Base-by-base conservation (phyloP, 73 alveolate genomes). In the Paramecium biaurelia region DNA sequence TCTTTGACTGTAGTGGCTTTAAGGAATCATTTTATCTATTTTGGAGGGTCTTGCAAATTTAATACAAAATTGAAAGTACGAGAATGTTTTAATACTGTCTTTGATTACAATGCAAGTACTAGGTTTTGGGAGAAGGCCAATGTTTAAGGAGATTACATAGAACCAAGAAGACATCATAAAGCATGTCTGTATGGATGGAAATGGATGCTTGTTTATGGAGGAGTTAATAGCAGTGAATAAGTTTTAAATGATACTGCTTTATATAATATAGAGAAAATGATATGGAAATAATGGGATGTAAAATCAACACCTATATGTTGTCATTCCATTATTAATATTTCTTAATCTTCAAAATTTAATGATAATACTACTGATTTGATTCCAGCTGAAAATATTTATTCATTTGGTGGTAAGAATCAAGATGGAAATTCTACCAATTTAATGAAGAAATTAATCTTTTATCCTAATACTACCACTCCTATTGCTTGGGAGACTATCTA, bases 141-240 rank as follows among this genome's bases (percentile, higher is more conserved):
- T 45, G 23, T 63, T 0, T 79, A 79, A 47, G 90, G 90, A 18
- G 90, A 79, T 42, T 79, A 79, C 24, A 79, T 79, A 38, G 90
- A 79, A 79, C 90, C 90, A 42, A 38, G 90, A 14, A 79, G 90
- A 45, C 90, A 79, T 79, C 90, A 79, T 79, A 79, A 79, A 42
- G 90, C 90, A 21, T 79, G 90, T 79, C 1, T 79, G 4, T 43
- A 43, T 47, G 90, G 90, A 38, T 41, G 49, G 45, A 79, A 79
- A 45, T 79, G 90, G 90, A 79, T 79, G 90, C 43, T 79, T 8
- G 24, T 79, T 2, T 79, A 79, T 79, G 90, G 90, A 42, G 90
- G 90, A 42, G 37, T 79, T 20, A 79, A 79, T 24, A 34, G 76
- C 2, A 79, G 18, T 79, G 90, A 79, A 45, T 32, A 79, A 14